Evolutionary conservation across 1,284 basidiomycete genomes (phyloP), one percentile per base, ranked within the genome.

Genomic region (Puccinia novopanici): DNA sequence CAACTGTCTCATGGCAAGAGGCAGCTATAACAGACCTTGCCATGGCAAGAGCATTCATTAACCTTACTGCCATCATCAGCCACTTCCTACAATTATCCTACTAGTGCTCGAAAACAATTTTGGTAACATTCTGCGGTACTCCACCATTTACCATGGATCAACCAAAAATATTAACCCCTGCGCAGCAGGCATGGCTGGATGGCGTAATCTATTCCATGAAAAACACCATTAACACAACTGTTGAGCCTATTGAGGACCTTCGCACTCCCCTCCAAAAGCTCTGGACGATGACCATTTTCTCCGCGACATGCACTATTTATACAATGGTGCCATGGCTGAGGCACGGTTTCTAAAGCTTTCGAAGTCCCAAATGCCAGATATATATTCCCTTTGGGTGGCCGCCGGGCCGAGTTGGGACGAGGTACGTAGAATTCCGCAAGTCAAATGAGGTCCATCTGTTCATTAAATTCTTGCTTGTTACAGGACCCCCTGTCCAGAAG

Each of bases 151-250:
- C 54, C n/a, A 55, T 55, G 54, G n/a, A 10, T 55, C 54, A 19
- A 55, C 10, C 19, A 55, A 65, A 65, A 34, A 27, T 12, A 12
- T n/a, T 42, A 10, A 65, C 61, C 30, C 61, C n/a, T 24, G 6
- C 61, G 30, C 61, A 65, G 40, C n/a, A 65, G 40, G 61, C 34
- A 37, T 65, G 61, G 61, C 10, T 65, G 40, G n/a, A 65, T 34
- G 13, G 61, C 40, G 30, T 65, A 65, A 65, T 65, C 40, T 19
- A 34, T 37, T 65, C 34, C 27, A 65, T 65, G 61, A 65, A 65
- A 37, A 30, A 27, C 17, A 3, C 8, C 15, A 37, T 65, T 6
- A 65, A 65, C n/a, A 65, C 19, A 12, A 6, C 13, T 12, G 13
- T 65, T 65, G 61, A 37, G 6, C 61, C 61, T 22, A 12, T 19